A percentile compares a stretch with the other conserved stretches of the same genome.
These are phyloP conservation scores for Poa pratensis DNA, from an alignment of 176 grass and related monocot genomes.

Conservation along the genomic window DNA sequence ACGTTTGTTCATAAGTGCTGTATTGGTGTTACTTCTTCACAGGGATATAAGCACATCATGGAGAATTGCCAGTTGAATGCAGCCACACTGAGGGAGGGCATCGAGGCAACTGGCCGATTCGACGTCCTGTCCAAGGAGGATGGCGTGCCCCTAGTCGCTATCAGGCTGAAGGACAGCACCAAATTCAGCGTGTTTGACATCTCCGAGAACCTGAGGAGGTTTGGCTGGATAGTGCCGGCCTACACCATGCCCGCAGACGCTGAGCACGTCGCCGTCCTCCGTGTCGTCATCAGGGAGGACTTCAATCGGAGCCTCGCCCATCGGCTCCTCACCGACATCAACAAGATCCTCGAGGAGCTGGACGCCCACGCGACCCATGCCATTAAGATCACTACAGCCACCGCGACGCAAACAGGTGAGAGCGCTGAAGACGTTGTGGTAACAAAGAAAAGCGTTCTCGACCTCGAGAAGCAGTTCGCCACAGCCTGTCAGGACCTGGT, in stretches of 20 bases:
- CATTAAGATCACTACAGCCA: slow-evolving; percentile 28
- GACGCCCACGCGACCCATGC: slow-evolving; percentile 36
- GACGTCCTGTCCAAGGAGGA: slow-evolving; percentile 71
- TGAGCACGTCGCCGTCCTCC: slow-evolving; percentile 71
- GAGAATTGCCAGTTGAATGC: slow-evolving; percentile 69
- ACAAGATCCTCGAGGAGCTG: slow-evolving; percentile 64
- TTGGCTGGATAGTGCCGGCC: slow-evolving; percentile 85
- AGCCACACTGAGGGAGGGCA: slow-evolving; percentile 46
- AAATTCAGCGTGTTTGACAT: slow-evolving; percentile 63
- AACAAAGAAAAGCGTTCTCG: slow-evolving; percentile 52
- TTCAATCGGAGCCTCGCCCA: slow-evolving; percentile 63
- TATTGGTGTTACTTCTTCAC: background rate
- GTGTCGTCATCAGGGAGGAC: slow-evolving; percentile 88
- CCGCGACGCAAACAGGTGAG: background rate
- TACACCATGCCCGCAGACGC: slow-evolving; percentile 85
- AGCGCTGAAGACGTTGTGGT: background rate
- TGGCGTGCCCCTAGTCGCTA: slow-evolving; percentile 76
- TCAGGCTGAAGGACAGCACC: slow-evolving; percentile 66
- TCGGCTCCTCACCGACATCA: slow-evolving; percentile 56
- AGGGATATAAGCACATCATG: slow-evolving; percentile 91
- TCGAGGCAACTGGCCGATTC: slow-evolving; percentile 58
- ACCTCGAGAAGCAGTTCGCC: slow-evolving; percentile 46
- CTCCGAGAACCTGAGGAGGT: slow-evolving; percentile 70
- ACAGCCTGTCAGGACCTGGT: slow-evolving; percentile 34
- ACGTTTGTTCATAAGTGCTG: background rate